Evolutionary conservation across 2,329 filamentous ascomycete species (phyloP), one percentile per base, ranked within the genome.

Genomic region (Talaromyces sp.): DNA sequence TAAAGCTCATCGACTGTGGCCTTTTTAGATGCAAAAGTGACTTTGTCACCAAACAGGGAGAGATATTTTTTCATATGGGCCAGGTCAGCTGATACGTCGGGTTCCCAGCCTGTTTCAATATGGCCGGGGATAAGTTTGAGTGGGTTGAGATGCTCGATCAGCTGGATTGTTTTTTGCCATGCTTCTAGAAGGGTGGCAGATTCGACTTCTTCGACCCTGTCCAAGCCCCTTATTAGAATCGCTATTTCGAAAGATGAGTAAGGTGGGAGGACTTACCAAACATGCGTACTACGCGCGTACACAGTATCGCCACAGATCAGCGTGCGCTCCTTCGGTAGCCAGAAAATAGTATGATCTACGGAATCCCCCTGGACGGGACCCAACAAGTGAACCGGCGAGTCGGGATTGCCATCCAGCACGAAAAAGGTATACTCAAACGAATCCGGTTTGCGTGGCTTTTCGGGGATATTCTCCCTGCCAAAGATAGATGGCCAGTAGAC

Each of bases 321-420:
- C 2, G 70, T 70, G 45, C 63, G 67, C 64, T 74, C 72, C 0
- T 22, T 57, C 3, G 71, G 73, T 33, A 76, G 62, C 74, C 74
- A 74, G 39, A 75, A 75, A 41, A 75, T 61, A 19, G 69, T 71
- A 64, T 73, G 71, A 62, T 73, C 72, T 1, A 76, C 70, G 6
- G 68, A 70, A 56, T 76, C 73, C 1, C 75, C 75, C 62, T 77
- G 74, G 17, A 77, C 56, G 1, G 73, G 73, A 0, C 74, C 75
- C 17, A 76, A 62, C 33, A 77, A 66, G 15, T 70, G 58, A 5
- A 77, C 64, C 0, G 72, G 73, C 19, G 67, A 71, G 13, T 65
- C 61, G 9, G 68, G 64, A 17, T 73, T 67, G 0, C 71, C 74
- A 4, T 73, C 67, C 27, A 77, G 64, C 6, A 70, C 37, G 33